Percentiles rank a stretch among this genome's conserved stretches.
phyloP scores from a whole-genome alignment of 805 yeast species.

The Debaryomyces hansenii region DNA sequence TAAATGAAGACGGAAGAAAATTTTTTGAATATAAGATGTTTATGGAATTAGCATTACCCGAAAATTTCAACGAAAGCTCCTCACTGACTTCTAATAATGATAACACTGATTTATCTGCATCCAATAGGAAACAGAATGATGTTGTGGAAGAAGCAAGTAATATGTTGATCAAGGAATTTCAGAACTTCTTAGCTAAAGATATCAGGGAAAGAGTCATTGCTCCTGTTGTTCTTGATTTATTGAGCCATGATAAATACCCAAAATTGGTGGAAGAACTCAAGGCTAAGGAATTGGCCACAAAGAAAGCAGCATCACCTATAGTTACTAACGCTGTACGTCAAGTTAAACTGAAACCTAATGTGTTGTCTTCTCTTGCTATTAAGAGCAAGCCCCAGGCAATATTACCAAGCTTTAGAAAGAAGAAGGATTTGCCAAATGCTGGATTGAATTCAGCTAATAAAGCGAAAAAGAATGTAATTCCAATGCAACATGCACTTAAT shows the following conservation, averaged over 20 bases:
- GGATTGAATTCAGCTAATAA: constrained; percentile 12
- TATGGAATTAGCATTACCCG: constrained; percentile 61
- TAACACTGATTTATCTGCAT: constrained; percentile 9
- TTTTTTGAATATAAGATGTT: constrained; percentile 48
- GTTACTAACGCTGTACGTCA: neutral
- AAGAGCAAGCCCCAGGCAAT: constrained; percentile 16
- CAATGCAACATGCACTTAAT: constrained; percentile 57
- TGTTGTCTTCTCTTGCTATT: constrained; percentile 24
- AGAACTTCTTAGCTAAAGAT: constrained; percentile 63
- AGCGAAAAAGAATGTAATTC: constrained; percentile 40
- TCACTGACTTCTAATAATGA: neutral
- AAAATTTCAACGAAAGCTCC: constrained; percentile 25
- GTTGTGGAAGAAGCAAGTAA: constrained; percentile 60
- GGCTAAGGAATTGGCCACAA: constrained; percentile 24
- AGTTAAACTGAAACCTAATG: constrained; percentile 17
- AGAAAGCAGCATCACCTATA: constrained; percentile 13
- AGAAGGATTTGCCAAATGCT: constrained; percentile 16
- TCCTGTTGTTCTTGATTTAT: constrained; percentile 60
- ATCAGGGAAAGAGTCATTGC: constrained; percentile 72
- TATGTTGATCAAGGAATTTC: constrained; percentile 62
- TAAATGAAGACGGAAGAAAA: constrained; percentile 57
- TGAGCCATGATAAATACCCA: constrained; percentile 62
- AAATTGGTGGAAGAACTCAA: constrained; percentile 38
- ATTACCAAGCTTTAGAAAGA: constrained; percentile 38
- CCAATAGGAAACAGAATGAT: constrained; percentile 19